Conservation (phyloP, 192 early-diverging fungal species). For the Entomortierella lignicola region DNA sequence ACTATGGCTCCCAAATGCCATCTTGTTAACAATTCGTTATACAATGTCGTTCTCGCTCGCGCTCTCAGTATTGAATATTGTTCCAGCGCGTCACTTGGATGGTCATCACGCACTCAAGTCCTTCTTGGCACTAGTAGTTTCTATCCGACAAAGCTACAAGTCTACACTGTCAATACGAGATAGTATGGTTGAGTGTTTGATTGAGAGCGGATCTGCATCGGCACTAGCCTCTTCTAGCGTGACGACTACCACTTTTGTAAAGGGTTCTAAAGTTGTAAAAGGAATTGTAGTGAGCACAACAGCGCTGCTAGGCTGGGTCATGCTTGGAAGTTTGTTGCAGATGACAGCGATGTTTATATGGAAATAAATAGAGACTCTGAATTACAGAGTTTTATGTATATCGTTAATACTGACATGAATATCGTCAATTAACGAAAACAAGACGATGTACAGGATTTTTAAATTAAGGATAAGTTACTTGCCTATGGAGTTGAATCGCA, state of each 20-base stretch:
- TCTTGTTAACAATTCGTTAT: conserved; percentile 60
- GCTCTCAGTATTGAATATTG: conserved; percentile 76
- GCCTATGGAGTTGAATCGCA: too few species aligned
- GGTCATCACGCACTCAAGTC: conserved; percentile 74
- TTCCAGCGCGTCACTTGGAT: conserved; percentile 77
- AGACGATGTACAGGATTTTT: too few species aligned
- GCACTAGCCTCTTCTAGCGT: conserved; percentile 1
- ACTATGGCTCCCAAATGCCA: conserved; percentile 60
- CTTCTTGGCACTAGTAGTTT: conserved; percentile 42
- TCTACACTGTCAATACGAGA: conserved; percentile 26
- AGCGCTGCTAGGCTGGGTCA: conserved; percentile 35
- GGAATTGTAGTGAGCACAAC: conserved; percentile 42
- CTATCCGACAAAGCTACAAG: conserved; percentile 29
- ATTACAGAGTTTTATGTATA: too few species aligned
- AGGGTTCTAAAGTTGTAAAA: conserved; percentile 29
- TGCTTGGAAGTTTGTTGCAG: conserved; percentile 37
- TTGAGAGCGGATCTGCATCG: conserved; percentile 19
- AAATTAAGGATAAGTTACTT: too few species aligned
- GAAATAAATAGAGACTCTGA: too few species aligned
- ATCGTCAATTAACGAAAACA: too few species aligned
- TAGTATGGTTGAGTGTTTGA: conserved; percentile 24
- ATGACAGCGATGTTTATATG: conserved; percentile 18
- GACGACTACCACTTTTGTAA: conserved; percentile 24
- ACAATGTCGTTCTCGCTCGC: conserved; percentile 76
- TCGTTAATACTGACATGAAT: too few species aligned